Conservation (phyloP, 257 asterid genomes). For the Osmanthus fragrans region DNA sequence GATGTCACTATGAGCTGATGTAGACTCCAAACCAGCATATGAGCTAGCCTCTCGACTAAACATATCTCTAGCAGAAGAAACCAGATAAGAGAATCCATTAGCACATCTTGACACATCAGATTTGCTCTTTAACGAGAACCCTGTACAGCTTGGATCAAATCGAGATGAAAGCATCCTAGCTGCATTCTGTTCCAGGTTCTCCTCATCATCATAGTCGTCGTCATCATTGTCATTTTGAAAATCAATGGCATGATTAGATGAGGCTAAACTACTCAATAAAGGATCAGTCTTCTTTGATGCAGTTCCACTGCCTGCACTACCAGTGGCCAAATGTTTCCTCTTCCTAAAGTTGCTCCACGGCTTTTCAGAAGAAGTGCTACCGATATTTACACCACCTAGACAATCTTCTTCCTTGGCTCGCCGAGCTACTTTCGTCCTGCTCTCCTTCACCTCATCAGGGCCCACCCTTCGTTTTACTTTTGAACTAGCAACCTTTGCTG, state of each 20-base stretch:
- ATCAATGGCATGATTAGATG: conserved; percentile 40
- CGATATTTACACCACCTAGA: conserved; percentile 37
- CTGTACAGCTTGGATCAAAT: conserved; percentile 95
- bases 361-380: conserved; percentile 38
- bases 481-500: conserved; percentile 32
- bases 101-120: conserved; percentile 44
- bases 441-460: conserved; percentile 38
- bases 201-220: conserved; percentile 74
- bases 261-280: conserved; percentile 44
- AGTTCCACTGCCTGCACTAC: conserved; percentile 37
- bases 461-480: conserved; percentile 33
- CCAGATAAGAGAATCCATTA: conserved; percentile 47
- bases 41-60: conserved; percentile 43
- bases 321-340: conserved; percentile 41
- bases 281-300: conserved; percentile 46
- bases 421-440: conserved; percentile 34
- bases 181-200: conserved; percentile 91
- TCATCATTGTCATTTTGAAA: conserved; percentile 82
- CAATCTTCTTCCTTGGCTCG: conserved; percentile 35
- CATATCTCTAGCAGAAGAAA: conserved; percentile 51
- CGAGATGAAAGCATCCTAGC: conserved; percentile 98
- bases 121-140: conserved; percentile 57
- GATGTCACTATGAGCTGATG: conserved; percentile 53
- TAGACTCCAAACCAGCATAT: conserved; percentile 46
- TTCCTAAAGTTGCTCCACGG: conserved; percentile 45